Base-by-base conservation (phyloP, 306 rosid genomes). In the Canavalia ensiformis region DNA sequence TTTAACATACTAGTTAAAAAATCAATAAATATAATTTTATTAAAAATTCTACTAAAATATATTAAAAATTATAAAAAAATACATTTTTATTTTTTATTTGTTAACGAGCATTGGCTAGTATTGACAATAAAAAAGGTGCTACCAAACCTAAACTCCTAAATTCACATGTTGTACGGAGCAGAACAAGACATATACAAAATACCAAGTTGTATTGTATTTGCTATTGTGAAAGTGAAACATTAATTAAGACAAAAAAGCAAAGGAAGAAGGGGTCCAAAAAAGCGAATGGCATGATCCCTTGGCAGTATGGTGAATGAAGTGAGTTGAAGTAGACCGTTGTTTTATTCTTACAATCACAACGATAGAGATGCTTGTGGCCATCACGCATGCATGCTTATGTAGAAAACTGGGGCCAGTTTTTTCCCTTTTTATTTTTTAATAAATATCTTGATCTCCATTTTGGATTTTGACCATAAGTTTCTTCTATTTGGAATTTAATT, bases 261-360 rank as follows among this genome's bases (percentile, higher is more conserved):
- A 73, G 12, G 68, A 5, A 13, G 39, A 46, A 82, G 37, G 49
- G 68, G 72, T 58, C 77, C 76, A 75, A 76, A 68, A 67, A 46
- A 54, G 57, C 12, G 42, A 39, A 76, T 37, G 63, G 73, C 73
- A 76, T 50, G 37, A 68, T 76, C 5, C 10, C 45, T 55, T 65
- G 28, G 33, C 33, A 56, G 8, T 31, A 62, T 74, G 74, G 65
- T 54, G 28, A 45, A 68, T 41, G 1, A 62, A 58, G 78, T 80
- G 45, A 31, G 4, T 25, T 54, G 29, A 68, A 28, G 13, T 25
- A 59, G 41, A 57, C n/a, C 29, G 28, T 28, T 46, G 3, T 44
- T 57, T 28, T 56, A 44, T 67, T 68, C 18, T 55, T 31, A 39
- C 33, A 37, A 42, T 56, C 3, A 58, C 29, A 54, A 67, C 13